Percentiles rank a stretch among this genome's conserved stretches.
These are phyloP conservation scores for Sindora glabra DNA, from an alignment of 306 rosid genomes.

Conservation along the genomic window DNA sequence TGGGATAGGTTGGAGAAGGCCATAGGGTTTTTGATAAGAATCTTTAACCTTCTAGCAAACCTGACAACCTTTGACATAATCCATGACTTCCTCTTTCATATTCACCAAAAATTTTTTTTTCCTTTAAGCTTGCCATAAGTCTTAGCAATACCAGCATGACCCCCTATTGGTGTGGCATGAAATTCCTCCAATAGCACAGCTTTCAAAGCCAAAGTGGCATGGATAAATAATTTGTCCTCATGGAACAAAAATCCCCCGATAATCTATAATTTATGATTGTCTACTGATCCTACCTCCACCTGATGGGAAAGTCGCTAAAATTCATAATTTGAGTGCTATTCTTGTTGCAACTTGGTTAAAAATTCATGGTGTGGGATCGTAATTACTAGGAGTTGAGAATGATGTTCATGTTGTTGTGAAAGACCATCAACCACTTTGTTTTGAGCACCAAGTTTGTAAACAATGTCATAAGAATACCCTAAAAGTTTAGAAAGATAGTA, in stretches of 20 bases:
- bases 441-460: background rate
- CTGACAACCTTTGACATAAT: background rate
- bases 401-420: background rate
- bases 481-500: background rate
- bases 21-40: background rate
- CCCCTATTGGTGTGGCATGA: background rate
- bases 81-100: background rate
- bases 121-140: background rate
- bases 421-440: background rate
- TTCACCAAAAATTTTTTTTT: background rate
- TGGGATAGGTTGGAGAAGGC: background rate
- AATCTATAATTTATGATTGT: background rate
- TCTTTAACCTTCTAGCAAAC: background rate
- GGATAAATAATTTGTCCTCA: too few species aligned
- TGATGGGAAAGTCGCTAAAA: background rate
- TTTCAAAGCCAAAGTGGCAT: background rate
- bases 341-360: background rate
- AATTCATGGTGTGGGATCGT: background rate
- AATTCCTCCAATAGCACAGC: background rate
- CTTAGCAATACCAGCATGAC: background rate
- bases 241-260: background rate
- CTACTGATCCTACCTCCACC: background rate
- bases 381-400: background rate
- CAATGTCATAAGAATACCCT: background rate
- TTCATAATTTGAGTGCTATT: too few species aligned